Evolutionary conservation across 345 rosid species (phyloP), one percentile per base, ranked within the genome.

Genomic region (Acer yangbiense): DNA sequence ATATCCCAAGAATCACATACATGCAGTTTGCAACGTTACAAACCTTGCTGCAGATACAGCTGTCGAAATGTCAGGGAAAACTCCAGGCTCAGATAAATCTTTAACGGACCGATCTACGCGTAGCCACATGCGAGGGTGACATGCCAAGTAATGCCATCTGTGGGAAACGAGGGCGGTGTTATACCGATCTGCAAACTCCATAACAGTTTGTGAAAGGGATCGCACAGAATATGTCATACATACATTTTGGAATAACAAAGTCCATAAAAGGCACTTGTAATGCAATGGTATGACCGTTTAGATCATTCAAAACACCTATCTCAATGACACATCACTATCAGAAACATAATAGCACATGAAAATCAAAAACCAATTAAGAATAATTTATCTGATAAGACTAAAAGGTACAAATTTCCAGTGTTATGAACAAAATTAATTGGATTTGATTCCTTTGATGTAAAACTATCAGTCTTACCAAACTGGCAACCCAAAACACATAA

Each of bases 131-230:
- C 87, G 93, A 83, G 99, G 99, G 46, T 96, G 99, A 82, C 98
- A 94, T 62, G 98, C 99, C 92, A 96, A 80, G 80, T 86, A 87
- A 74, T 72, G 71, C 99, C 99, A 96, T 96, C 98, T 96, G 95
- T 91, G 95, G 97, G 97, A 94, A 91, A 92, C 97, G 87, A 94
- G 97, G 87, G 99, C 97, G 77, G 97, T 87, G 91, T 93, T 95
- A 92, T 95, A 91, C 90, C 98, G 90, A 95, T 95, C 99, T 95
- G 98, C 97, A 93, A 87, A 83, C 92, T 88, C 92, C 90, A 75
- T 80, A 83, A 77, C 83, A 83, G 77, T 77, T 83, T 79, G 85
- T 85, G 85, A 87, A 84, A 87, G 83, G 77, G 21, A 73, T 46
- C 41, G 75, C 84, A 78, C 50, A 72, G n/a, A 82, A 27, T 44